These are phyloP conservation scores for Grosmannia clavigera DNA, from an alignment of 2,329 filamentous ascomycete species.

Conservation along the genomic window DNA sequence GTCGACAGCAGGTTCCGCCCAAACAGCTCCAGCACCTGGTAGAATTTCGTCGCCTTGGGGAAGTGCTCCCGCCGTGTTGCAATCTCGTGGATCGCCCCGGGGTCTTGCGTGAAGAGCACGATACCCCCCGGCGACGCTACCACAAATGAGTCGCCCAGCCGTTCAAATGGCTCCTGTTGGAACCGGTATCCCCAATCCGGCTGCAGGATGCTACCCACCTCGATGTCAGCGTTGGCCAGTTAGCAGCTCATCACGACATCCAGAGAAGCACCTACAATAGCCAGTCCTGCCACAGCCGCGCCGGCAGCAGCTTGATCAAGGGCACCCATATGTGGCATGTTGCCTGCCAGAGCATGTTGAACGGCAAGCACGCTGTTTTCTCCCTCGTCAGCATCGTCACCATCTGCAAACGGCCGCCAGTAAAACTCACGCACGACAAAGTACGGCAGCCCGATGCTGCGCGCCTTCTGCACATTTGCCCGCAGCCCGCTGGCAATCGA, in stretches of 20 bases:
- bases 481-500: constrained; percentile 22
- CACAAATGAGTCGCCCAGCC: constrained; percentile 51
- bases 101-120: constrained; percentile 45
- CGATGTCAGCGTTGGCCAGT: too few species aligned
- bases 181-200: constrained; percentile 48
- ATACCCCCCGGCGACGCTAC: constrained; percentile 45
- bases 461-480: constrained; percentile 36
- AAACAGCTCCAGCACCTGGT: constrained; percentile 49
- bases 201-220: constrained; percentile 32
- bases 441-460: constrained; percentile 39
- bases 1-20: constrained; percentile 60
- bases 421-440: constrained; percentile 36
- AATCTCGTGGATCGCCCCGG: constrained; percentile 54
- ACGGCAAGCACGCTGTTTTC: constrained; percentile 31
- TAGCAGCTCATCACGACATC: too few species aligned
- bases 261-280: constrained; percentile 36
- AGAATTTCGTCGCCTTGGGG: constrained; percentile 52
- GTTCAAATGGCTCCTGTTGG: constrained; percentile 44
- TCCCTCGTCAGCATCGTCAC: too few species aligned
- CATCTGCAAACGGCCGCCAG: not conserved
- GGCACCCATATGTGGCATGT: constrained; percentile 41
- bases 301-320: constrained; percentile 42
- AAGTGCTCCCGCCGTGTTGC: constrained; percentile 56
- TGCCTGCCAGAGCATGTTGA: constrained; percentile 43
- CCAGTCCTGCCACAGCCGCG: constrained; percentile 42